These are phyloP conservation scores for Poteriospumella lacustris DNA, from an alignment of 108 stramenopile genomes.

Conservation along the genomic window DNA sequence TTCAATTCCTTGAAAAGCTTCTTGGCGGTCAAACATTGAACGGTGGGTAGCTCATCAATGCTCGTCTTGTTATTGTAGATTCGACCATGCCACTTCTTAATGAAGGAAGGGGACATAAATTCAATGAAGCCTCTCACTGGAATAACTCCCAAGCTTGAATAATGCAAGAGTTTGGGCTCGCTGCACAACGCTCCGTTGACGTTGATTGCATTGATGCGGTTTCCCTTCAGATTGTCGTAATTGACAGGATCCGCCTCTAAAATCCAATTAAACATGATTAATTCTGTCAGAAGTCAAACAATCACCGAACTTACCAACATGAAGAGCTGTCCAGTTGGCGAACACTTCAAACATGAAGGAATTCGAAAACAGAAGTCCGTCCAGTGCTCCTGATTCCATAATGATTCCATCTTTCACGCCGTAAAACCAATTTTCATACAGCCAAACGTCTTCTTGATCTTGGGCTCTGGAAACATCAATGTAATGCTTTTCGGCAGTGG, in stretches of 20 bases:
- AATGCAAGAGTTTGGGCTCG: constrained; percentile 17
- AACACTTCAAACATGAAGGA: constrained; percentile 24
- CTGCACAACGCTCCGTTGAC: constrained; percentile 15
- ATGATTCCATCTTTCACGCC: constrained; percentile 23
- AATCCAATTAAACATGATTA: background rate
- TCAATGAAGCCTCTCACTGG: constrained; percentile 16
- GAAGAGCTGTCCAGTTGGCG: constrained; percentile 22
- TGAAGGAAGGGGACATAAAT: constrained; percentile 30
- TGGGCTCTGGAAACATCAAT: background rate
- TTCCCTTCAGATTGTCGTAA: background rate
- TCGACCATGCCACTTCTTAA: constrained; percentile 23
- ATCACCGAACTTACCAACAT: constrained; percentile 15
- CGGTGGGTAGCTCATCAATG: constrained; percentile 21
- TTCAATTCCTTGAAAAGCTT: constrained; percentile 15
- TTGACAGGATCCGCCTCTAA: constrained; percentile 23
- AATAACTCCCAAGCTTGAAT: constrained; percentile 16
- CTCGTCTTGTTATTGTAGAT: constrained; percentile 27
- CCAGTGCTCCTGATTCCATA: constrained; percentile 29
- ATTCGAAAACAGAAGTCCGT: constrained; percentile 19
- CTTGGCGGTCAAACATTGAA: constrained; percentile 21
- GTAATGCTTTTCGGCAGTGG: background rate
- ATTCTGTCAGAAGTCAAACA: background rate
- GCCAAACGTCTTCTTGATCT: constrained; percentile 32
- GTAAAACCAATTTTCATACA: constrained; percentile 35
- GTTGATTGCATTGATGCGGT: constrained; percentile 13